Base-by-base conservation (phyloP, 805 yeast species). In the Candida mattraensis region DNA sequence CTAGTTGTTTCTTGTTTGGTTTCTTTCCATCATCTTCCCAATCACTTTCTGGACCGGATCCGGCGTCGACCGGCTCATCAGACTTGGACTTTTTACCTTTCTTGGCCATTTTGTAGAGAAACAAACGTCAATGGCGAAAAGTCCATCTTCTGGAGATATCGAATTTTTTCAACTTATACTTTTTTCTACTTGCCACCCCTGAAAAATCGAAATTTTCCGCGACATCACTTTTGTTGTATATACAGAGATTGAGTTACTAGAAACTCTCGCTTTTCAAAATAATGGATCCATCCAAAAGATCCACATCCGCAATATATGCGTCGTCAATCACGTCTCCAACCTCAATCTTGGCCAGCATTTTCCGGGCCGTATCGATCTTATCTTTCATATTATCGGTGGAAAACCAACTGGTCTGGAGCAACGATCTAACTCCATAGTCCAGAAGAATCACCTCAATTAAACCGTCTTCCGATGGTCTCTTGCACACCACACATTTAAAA, bases 1-100 rank as follows among this genome's bases (percentile, higher is more conserved):
- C 84, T 35, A 75, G 81, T 60, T 80, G 80, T 71, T 85, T 86
- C 65, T 77, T 74, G 58, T 71, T 75, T 22, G 73, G 75, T 54
- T 77, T 78, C 66, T 84, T 84, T 17, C 86, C 51, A 20, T 93
- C 94, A 15, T 79, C 69, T 3, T 72, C 76, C 93, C 93, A 84
- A 44, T 74, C 69, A 11, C 53, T 42, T 13, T 70, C 69, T 18
- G 74, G 80, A 50, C 84, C 89, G 1, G 61, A 51, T 4, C 35
- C 40, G 27, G 45, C 46, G 7, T 47, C 54, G 9, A 42, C 58
- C 27, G 50, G 45, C 42, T 67, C 70, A 30, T 83, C 84, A 47
- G 79, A 75, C 18, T 84, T 84, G 28, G 53, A 53, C 42, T 56
- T 56, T 24, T 51, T 56, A 28, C 54, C 57, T 33, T 53, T 53